Evolutionary conservation across 139 green algal genomes (phyloP).

Genomic region (Chlamydomonas sphaeroides): DNA sequence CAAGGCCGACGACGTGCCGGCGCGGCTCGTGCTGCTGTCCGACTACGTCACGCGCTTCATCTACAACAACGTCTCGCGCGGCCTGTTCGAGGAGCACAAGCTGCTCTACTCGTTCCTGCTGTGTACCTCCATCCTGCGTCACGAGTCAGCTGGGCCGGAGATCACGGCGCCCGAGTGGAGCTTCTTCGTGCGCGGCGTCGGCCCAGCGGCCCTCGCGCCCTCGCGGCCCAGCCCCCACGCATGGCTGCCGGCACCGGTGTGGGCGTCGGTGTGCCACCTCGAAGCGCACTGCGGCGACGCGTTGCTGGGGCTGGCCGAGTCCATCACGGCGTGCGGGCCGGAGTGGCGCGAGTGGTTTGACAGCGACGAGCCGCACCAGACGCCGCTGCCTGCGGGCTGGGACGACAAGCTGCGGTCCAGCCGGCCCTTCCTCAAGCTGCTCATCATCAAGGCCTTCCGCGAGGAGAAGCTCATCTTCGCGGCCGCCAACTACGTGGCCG

Average conservation of each 20-base stretch:
- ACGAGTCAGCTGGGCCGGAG: constrained; percentile 50
- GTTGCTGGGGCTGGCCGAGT: constrained; percentile 57
- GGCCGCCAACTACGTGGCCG: constrained; percentile 61
- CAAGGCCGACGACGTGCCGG: constrained; percentile 66
- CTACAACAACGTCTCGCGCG: constrained; percentile 82
- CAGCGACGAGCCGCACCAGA: constrained; percentile 56
- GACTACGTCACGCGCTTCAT: constrained; percentile 80
- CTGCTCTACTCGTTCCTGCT: constrained; percentile 69
- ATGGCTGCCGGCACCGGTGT: constrained; percentile 58
- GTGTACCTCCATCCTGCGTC: constrained; percentile 68
- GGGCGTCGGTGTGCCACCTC: constrained; percentile 48
- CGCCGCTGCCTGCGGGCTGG: constrained; percentile 65
- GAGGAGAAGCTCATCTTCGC: constrained; percentile 80
- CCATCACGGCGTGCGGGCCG: constrained; percentile 2
- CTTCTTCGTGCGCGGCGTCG: constrained; percentile 77
- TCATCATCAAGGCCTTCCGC: constrained; percentile 74
- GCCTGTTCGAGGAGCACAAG: constrained; percentile 89
- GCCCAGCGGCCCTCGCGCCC: neutral
- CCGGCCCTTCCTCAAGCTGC: constrained; percentile 69
- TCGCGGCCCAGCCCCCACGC: constrained; percentile 36
- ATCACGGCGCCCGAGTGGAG: constrained; percentile 79
- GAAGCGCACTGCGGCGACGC: neutral
- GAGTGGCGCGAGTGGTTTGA: constrained; percentile 60
- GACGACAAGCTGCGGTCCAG: constrained; percentile 39
- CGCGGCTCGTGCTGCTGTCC: constrained; percentile 71